A percentile compares a stretch with the other conserved stretches of the same genome.
Conservation (phyloP, 2,329 filamentous ascomycete genomes). For the Ophiostoma ips region DNA sequence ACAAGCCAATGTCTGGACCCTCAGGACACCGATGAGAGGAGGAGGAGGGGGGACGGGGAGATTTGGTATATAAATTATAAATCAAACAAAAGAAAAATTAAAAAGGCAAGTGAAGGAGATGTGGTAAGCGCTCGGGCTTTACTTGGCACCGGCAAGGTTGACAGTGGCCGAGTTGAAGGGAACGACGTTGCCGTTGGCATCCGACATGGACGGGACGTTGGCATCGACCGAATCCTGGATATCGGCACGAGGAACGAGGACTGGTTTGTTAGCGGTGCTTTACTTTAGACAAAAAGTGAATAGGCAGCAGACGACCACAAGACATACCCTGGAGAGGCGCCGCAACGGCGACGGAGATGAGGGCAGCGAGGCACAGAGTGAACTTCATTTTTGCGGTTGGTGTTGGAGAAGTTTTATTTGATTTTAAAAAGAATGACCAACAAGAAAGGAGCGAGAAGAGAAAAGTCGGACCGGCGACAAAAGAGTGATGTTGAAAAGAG, state of each 20-base stretch:
- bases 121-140: background rate
- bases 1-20: too few species aligned
- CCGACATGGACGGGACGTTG: conserved; percentile 32
- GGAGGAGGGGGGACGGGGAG: too few species aligned
- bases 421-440: conserved; percentile 32
- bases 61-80: background rate
- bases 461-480: background rate
- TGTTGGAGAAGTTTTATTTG: background rate
- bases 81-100: too few species aligned
- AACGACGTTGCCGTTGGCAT: conserved; percentile 30
- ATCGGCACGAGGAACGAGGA: too few species aligned
- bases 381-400: conserved; percentile 37
- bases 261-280: background rate
- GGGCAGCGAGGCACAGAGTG: conserved; percentile 31
- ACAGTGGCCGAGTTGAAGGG: conserved; percentile 30
- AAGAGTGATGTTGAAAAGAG: too few species aligned
- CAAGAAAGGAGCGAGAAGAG: conserved; percentile 23
- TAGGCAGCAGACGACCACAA: too few species aligned
- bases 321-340: conserved; percentile 17
- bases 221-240: conserved; percentile 18
- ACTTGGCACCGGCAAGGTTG: conserved; percentile 20
- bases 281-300: background rate
- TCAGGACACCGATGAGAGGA: too few species aligned
- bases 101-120: background rate
- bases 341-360: conserved; percentile 33